phyloP scores from a whole-genome alignment of 345 rosid genomes.

The Eutrema japonicum region DNA sequence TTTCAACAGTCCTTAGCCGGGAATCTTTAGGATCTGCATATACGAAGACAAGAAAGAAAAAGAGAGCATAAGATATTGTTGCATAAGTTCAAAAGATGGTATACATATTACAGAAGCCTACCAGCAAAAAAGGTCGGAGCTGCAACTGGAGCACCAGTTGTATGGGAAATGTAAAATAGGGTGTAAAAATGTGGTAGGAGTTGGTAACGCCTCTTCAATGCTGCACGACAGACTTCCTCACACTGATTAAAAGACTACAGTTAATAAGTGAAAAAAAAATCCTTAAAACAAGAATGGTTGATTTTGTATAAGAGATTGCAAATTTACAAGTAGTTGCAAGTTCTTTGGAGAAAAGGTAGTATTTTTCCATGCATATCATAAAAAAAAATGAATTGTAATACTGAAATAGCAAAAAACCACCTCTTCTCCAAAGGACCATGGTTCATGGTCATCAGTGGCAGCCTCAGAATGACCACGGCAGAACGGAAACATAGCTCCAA shows the following conservation, averaged over 20 bases:
- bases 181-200: constrained; percentile 86
- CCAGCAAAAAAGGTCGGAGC: constrained; percentile 85
- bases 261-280: neutral
- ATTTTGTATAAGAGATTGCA: constrained; percentile 20
- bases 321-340: neutral
- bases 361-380: neutral
- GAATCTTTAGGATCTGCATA: constrained; percentile 77
- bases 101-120: constrained; percentile 42
- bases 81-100: constrained; percentile 21
- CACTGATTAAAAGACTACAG: constrained; percentile 51
- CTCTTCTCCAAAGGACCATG: constrained; percentile 98
- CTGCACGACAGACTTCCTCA: constrained; percentile 90
- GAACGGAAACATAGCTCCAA: constrained; percentile 93
- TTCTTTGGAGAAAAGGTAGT: neutral
- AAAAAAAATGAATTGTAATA: neutral
- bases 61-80: constrained; percentile 9
- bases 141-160: constrained; percentile 74
- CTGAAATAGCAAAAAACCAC: constrained; percentile 37
- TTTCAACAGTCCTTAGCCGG: constrained; percentile 68
- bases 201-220: constrained; percentile 87
- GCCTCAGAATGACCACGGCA: constrained; percentile 87
- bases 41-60: constrained; percentile 5
- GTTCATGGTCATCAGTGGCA: constrained; percentile 78
- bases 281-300: neutral
- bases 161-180: constrained; percentile 83